Percentiles rank a stretch among this genome's conserved stretches.
These are phyloP conservation scores for Cymbidium sinense DNA, from an alignment of 106 monocot species.

Conservation along the genomic window DNA sequence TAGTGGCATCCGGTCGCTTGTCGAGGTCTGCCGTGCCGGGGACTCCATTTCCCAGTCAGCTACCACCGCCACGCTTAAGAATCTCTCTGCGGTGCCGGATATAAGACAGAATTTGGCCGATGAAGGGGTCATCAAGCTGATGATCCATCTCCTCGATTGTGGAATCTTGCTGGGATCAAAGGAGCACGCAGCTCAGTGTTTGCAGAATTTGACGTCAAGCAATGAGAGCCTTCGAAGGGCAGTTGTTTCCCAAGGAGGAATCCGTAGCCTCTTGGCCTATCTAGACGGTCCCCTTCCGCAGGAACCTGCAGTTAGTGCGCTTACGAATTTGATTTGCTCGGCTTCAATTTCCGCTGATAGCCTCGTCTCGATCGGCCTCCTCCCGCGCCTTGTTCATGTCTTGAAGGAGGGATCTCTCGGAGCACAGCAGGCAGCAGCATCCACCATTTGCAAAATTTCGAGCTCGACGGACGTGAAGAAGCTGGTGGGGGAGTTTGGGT, in stretches of 20 bases:
- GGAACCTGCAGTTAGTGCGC: conserved; percentile 56
- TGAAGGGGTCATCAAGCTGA: conserved; percentile 54
- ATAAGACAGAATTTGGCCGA: conserved; percentile 53
- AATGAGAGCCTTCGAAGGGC: conserved; percentile 57
- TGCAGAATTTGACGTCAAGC: conserved; percentile 60
- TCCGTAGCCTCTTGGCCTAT: conserved; percentile 44
- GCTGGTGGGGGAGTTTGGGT: conserved; percentile 49
- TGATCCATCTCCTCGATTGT: conserved; percentile 51
- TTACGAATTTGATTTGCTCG: conserved; percentile 52
- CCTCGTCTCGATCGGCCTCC: conserved; percentile 41
- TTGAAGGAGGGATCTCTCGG: conserved; percentile 51
- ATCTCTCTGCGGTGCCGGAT: conserved; percentile 74
- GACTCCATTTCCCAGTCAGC: conserved; percentile 60
- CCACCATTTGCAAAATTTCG: conserved; percentile 44
- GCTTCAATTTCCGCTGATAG: conserved; percentile 26
- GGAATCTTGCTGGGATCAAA: conserved; percentile 43
- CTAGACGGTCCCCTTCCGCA: conserved; percentile 57
- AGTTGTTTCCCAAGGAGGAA: conserved; percentile 56
- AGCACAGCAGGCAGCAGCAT: conserved; percentile 61
- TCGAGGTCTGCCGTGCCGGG: conserved; percentile 44
- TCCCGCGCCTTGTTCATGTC: conserved; percentile 54
- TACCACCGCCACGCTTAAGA: conserved; percentile 59
- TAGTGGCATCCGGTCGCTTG: conserved; percentile 46
- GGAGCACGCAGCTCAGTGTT: conserved; percentile 67
- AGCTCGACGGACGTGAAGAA: conserved; percentile 50